Percentiles rank a stretch among this genome's conserved stretches.
Conservation (phyloP, 257 asterid species). For the Gentiana macrophylla region DNA sequence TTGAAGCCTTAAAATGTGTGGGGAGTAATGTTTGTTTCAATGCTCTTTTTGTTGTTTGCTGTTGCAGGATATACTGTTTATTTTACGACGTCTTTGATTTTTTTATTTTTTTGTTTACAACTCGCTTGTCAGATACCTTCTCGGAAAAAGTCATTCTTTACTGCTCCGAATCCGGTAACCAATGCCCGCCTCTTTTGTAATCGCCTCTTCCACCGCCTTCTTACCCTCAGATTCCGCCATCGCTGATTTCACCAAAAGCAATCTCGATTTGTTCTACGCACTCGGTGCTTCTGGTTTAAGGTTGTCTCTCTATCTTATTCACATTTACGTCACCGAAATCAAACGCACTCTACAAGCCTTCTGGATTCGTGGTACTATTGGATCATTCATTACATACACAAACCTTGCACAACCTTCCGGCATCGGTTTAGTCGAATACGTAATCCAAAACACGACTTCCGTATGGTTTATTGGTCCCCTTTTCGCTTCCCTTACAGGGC, state of each 20-base stretch:
- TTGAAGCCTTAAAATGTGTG: too few relatives aligned
- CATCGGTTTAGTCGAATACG: conserved; percentile 55
- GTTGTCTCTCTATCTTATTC: conserved; percentile 62
- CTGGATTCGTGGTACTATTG: conserved; percentile 63
- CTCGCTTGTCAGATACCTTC: too few relatives aligned
- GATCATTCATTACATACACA: conserved; percentile 52
- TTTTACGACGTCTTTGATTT: too few relatives aligned
- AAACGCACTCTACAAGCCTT: conserved; percentile 76
- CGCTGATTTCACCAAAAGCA: conserved; percentile 23
- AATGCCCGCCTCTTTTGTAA: conserved; percentile 44
- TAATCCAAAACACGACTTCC: conserved; percentile 53
- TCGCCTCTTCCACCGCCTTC: conserved; percentile 59
- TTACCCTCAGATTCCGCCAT: conserved; percentile 25
- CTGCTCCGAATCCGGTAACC: too few relatives aligned
- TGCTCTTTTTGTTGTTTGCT: too few relatives aligned
- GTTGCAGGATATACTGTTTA: too few relatives aligned
- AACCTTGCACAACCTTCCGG: conserved; percentile 62
- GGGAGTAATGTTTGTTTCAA: too few relatives aligned
- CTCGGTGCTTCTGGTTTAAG: conserved; percentile 81
- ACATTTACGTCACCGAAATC: conserved; percentile 86
- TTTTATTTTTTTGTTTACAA: too few relatives aligned
- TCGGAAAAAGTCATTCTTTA: too few relatives aligned
- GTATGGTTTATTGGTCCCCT: conserved; percentile 93
- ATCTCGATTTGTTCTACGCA: conserved; percentile 39
- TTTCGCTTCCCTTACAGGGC: conserved; percentile 87